phyloP scores from a whole-genome alignment of 73 alveolate species.

The Paramecium sonneborni region DNA sequence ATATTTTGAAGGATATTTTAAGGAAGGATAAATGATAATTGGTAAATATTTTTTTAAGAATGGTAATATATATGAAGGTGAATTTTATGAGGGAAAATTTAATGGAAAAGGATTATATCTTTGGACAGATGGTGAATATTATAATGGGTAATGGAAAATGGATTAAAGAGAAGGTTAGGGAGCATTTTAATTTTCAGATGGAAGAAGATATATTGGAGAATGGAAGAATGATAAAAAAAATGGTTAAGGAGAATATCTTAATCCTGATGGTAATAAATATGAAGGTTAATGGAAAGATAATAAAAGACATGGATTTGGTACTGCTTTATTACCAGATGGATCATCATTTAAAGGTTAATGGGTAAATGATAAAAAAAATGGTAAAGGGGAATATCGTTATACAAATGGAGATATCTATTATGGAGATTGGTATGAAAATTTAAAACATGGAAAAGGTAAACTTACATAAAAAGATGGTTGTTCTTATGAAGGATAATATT shows the following conservation, averaged over 20 bases:
- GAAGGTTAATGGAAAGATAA: constrained; percentile 60
- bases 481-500: constrained; percentile 62
- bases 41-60: constrained; percentile 50
- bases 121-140: constrained; percentile 64
- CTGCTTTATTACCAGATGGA: constrained; percentile 28
- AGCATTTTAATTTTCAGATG: constrained; percentile 61
- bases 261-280: constrained; percentile 58
- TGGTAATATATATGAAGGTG: constrained; percentile 61
- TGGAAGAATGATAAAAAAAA: constrained; percentile 78
- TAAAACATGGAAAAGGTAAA: constrained; percentile 68
- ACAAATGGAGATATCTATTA: constrained; percentile 70
- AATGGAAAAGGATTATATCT: constrained; percentile 45
- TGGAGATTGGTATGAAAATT: constrained; percentile 74
- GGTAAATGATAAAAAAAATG: constrained; percentile 66
- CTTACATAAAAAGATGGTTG: constrained; percentile 73
- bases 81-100: constrained; percentile 41
- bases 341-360: constrained; percentile 65
- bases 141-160: constrained; percentile 57
- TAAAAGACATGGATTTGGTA: constrained; percentile 56
- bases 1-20: constrained; percentile 44
- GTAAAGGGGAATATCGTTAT: constrained; percentile 65
- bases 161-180: constrained; percentile 63
- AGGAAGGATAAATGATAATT: constrained; percentile 11
- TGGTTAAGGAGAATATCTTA: constrained; percentile 81
- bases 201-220: constrained; percentile 70